These are phyloP conservation scores for Xanthoconium purpureum DNA, from an alignment of 768 basidiomycete genomes.

Conservation along the genomic window DNA sequence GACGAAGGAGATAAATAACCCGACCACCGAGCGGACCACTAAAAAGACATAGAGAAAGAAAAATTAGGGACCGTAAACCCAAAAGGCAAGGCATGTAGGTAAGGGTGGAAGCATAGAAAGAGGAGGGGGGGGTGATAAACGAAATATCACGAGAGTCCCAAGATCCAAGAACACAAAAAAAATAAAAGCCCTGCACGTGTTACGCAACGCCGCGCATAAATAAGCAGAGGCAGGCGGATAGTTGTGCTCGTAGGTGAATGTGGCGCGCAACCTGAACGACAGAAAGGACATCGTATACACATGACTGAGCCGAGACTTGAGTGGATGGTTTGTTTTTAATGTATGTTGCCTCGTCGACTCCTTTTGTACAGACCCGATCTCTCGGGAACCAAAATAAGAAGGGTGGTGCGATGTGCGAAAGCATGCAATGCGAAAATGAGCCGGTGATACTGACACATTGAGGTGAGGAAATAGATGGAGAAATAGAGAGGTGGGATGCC, in stretches of 20 bases:
- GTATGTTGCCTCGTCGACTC: slow-evolving; percentile 32
- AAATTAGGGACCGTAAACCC: slow-evolving; percentile 25
- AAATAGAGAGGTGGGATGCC: slow-evolving; percentile 21
- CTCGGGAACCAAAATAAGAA: slow-evolving; percentile 32
- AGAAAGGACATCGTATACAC: slow-evolving; percentile 30
- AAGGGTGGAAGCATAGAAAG: slow-evolving; percentile 12
- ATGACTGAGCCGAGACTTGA: slow-evolving; percentile 30
- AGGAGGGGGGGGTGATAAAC: slow-evolving; percentile 7
- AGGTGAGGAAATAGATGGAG: slow-evolving; percentile 27
- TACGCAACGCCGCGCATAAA: slow-evolving; percentile 30
- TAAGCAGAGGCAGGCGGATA: slow-evolving; percentile 30
- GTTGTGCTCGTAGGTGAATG: slow-evolving; percentile 17
- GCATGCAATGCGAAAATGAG: slow-evolving; percentile 38
- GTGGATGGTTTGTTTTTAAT: slow-evolving; percentile 26
- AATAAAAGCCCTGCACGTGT: slow-evolving; percentile 27
- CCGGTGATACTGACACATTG: slow-evolving; percentile 44
- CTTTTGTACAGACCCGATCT: slow-evolving; percentile 38
- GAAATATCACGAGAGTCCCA: slow-evolving; percentile 33
- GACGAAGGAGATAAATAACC: slow-evolving; percentile 19
- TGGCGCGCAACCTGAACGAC: slow-evolving; percentile 26
- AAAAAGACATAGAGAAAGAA: slow-evolving; percentile 26
- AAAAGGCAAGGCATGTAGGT: slow-evolving; percentile 20
- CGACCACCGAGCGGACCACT: slow-evolving; percentile 20
- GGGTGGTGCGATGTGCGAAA: slow-evolving; percentile 40
- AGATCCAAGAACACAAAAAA: slow-evolving; percentile 42